Conservation (phyloP, 768 basidiomycete species). For the Suillus variegatus region DNA sequence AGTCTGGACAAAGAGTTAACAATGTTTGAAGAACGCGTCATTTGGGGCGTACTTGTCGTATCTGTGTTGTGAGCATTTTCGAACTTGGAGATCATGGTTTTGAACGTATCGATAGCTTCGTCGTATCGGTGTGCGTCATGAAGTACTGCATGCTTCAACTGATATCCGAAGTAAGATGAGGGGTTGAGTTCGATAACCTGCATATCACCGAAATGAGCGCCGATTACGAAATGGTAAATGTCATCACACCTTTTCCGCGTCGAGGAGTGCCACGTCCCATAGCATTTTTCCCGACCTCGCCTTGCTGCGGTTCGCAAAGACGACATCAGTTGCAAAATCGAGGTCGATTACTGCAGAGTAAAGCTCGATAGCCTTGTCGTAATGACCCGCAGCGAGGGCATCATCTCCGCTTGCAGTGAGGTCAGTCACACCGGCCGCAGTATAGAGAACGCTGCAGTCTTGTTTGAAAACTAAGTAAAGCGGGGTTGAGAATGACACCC, state of each 20-base stretch:
- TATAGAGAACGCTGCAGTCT: neutral
- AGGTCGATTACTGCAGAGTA: neutral
- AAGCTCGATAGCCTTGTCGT: neutral
- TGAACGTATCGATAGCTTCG: neutral
- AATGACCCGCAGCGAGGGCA: neutral
- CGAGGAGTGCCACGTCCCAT: neutral
- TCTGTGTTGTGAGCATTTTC: neutral
- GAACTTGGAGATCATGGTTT: neutral
- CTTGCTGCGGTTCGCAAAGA: conserved; percentile 1
- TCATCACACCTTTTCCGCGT: neutral
- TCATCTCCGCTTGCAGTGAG: neutral
- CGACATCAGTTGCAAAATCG: neutral
- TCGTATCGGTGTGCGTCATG: neutral
- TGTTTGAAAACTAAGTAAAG: neutral
- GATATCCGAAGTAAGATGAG: neutral
- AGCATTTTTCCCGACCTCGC: neutral
- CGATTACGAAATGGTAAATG: neutral
- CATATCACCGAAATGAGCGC: neutral
- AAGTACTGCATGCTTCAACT: neutral
- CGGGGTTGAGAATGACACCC: neutral
- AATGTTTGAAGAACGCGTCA: neutral
- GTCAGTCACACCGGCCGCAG: neutral
- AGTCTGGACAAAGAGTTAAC: neutral
- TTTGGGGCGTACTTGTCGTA: neutral
- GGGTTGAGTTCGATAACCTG: neutral